Evolutionary conservation across 2,329 filamentous ascomycete genomes (phyloP), one percentile per base, ranked within the genome.

Genomic region (Ophiostoma angusticollis): DNA sequence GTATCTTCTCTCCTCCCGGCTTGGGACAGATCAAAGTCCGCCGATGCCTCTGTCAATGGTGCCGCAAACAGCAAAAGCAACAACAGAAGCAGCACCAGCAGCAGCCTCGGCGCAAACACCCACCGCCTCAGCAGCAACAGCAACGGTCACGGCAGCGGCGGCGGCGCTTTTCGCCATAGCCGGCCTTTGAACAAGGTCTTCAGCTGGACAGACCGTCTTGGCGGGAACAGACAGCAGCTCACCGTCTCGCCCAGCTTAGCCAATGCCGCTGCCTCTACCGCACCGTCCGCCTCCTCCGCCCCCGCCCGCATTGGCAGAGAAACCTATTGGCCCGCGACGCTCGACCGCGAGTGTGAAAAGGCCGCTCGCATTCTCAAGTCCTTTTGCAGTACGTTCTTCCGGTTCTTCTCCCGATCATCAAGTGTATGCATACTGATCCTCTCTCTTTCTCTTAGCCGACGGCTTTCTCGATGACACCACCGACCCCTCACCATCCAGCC

Each of bases 331-430:
- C 81, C 81, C 3, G 80, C 78, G 22, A 75, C 72, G 4, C 62
- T 85, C 41, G 80, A 85, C 54, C 78, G 79, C 51, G 81, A 85
- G 59, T 76, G 74, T 50, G 80, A 85, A 60, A 85, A 85, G 60
- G 79, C 80, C n/a, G 81, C 81, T 31, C 66, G 80, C 19, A 85
- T 86, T 35, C 57, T 86, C 34, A 72, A 77, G 53, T 80, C 75
- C 46, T 86, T 86, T 58, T 84, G 79, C 65, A 85, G 56, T 89
- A 83, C 23, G 95, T 95, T 61, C 93, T 31, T 14, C 14, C 22
- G 17, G 52, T 45, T 31, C 9, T 12, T 21, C 18, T 21, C n/a
- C 79, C 74, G 47, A 84, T 84, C 58, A n/a, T n/a, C n/a, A n/a
- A n/a, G n/a, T n/a, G n/a, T n/a, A n/a, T n/a, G n/a, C n/a, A n/a